Base-by-base conservation (phyloP, 768 basidiomycete species). In the Suillus placidus region DNA sequence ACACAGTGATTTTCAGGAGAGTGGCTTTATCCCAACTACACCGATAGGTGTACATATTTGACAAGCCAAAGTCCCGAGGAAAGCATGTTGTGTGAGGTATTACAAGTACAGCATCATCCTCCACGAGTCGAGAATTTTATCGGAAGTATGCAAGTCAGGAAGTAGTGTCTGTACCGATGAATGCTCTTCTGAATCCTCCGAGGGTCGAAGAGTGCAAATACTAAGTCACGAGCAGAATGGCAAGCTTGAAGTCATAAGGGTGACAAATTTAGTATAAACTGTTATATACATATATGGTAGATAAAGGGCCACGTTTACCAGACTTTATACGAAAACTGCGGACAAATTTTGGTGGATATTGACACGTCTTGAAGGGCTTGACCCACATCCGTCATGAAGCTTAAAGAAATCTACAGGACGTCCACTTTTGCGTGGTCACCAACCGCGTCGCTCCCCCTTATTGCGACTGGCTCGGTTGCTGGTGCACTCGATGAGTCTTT, bases 401-500 rank as follows among this genome's bases (percentile, higher is more conserved):
- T 90, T 73, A 92, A 91, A 80, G 86, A 91, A 80, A 89, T 96
- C 66, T 87, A 91, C 73, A 85, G 92, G 74, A 95, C 93, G 9
- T 89, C 93, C 60, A 93, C 92, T n/a, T 93, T 95, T 75, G 90
- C 92, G 38, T 97, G 94, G 94, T 91, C 91, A 26, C 91, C 93
- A 7, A 81, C 85, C 30, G 84, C 88, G 2, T 81, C 87, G 37
- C 80, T 89, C 65, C 96, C 97, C 13, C 80, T 95, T 75, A 83
- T 99, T 77, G 96, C 94, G 67, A 97, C 97, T 38, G 97, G 95
- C 69, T 95, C 95, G 1, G 95, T 97, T 62, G 90, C 95, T 4
- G 95, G 95, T 64, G 95, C 95, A n/a, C 87, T 98, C 52, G 97
- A 98, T 80, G 96, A 96, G 74, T 93, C 91, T 9, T 98, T 98